These are phyloP conservation scores for Cladosporium sp. DNA, from an alignment of 2,329 filamentous ascomycete genomes.

Conservation along the genomic window DNA sequence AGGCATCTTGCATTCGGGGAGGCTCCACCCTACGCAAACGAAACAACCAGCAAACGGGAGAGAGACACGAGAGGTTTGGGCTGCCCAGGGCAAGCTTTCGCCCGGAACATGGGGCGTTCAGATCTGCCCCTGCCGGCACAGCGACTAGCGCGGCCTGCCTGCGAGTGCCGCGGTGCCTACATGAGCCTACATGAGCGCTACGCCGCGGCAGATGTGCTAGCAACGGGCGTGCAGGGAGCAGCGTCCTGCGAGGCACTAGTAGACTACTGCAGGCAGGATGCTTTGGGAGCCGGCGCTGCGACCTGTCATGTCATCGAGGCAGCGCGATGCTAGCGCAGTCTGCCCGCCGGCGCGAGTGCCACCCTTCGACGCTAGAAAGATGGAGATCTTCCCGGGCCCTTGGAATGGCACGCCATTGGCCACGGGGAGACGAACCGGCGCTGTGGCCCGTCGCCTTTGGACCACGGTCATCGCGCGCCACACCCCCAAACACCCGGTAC, in stretches of 20 bases:
- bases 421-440: background rate
- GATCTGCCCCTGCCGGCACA: background rate
- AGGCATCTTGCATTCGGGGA: slow-evolving; percentile 11
- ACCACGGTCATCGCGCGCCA: background rate
- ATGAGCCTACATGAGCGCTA: background rate
- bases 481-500: slow-evolving; percentile 3
- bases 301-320: background rate
- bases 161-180: slow-evolving; percentile 5
- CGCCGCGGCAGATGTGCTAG: background rate
- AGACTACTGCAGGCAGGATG: background rate
- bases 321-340: background rate
- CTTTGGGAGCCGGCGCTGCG: background rate
- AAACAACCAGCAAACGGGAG: slow-evolving; percentile 13
- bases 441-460: background rate
- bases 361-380: slow-evolving; percentile 8
- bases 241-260: background rate
- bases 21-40: slow-evolving; percentile 10
- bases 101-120: slow-evolving; percentile 4
- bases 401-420: background rate
- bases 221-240: background rate
- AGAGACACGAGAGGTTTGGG: slow-evolving; percentile 10
- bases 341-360: background rate
- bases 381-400: background rate
- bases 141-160: background rate
- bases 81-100: slow-evolving; percentile 12